Evolutionary conservation across 345 rosid species (phyloP).

Genomic region (Linum tenue): DNA sequence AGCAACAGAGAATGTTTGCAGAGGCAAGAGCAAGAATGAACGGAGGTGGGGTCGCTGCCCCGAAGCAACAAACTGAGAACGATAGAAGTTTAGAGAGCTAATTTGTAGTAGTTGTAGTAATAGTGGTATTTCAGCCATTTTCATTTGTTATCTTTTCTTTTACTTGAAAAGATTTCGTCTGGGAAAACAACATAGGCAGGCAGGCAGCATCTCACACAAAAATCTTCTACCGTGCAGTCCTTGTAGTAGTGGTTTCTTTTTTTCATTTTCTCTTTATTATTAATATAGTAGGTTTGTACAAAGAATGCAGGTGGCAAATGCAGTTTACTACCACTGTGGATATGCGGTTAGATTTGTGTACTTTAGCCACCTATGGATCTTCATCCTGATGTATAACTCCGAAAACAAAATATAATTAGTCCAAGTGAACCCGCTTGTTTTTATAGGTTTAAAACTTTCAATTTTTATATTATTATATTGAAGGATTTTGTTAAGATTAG

Average conservation of each 20-base stretch:
- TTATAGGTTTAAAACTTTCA: neutral
- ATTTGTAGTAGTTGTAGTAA: neutral
- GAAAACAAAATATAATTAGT: neutral
- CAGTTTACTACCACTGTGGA: neutral
- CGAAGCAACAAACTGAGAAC: slow-evolving; percentile 53
- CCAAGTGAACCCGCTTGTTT: neutral
- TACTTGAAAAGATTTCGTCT: too few relatives aligned
- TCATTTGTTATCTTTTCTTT: too few relatives aligned
- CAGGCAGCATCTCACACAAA: too few relatives aligned
- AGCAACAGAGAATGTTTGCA: slow-evolving; percentile 99
- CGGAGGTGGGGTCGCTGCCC: slow-evolving; percentile 43
- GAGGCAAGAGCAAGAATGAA: slow-evolving; percentile 99
- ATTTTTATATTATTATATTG: too few relatives aligned
- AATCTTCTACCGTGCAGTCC: too few relatives aligned
- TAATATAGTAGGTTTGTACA: neutral
- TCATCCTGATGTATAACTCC: neutral
- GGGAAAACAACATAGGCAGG: neutral
- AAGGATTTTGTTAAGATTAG: too few relatives aligned
- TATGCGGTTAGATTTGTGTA: neutral
- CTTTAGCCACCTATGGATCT: neutral
- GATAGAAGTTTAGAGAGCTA: neutral
- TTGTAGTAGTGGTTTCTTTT: neutral
- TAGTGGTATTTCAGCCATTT: neutral
- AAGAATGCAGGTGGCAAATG: neutral
- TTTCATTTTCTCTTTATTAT: too few relatives aligned